Evolutionary conservation across 73 alveolate genomes (phyloP).

Genomic region (Uronychia setigera): DNA sequence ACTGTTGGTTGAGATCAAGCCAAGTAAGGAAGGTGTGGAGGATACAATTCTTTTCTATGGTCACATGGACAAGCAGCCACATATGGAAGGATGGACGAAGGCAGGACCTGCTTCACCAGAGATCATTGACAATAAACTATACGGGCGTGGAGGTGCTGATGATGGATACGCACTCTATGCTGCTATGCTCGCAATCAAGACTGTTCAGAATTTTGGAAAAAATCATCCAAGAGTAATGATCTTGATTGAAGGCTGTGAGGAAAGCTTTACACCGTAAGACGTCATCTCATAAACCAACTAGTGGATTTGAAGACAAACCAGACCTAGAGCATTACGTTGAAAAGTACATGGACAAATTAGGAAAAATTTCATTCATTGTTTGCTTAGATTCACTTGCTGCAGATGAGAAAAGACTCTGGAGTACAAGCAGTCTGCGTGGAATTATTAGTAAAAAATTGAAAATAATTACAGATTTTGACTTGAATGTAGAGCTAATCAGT

Average conservation of each 20-base stretch:
- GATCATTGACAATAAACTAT: constrained; percentile 63
- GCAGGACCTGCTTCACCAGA: constrained; percentile 80
- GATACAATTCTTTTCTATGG: constrained; percentile 78
- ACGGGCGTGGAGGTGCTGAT: constrained; percentile 93
- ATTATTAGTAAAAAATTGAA: too few relatives aligned
- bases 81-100: constrained; percentile 86
- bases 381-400: constrained; percentile 81
- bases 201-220: constrained; percentile 59
- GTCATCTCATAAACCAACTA: background rate
- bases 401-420: constrained; percentile 72
- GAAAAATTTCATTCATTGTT: constrained; percentile 72
- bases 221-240: constrained; percentile 86
- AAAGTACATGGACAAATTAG: constrained; percentile 32
- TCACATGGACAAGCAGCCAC: constrained; percentile 94
- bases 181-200: constrained; percentile 65
- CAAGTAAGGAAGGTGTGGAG: constrained; percentile 55
- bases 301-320: background rate
- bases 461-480: too few relatives aligned
- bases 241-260: constrained; percentile 65
- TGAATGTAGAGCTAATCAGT: constrained; percentile 54
- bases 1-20: constrained; percentile 70
- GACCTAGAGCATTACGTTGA: constrained; percentile 15
- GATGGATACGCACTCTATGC: constrained; percentile 91
- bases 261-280: background rate
- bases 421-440: constrained; percentile 85